Percentiles rank a stretch among this genome's conserved stretches.
Evolutionary conservation across 1,284 basidiomycete genomes (phyloP).

Genomic region (Ustilago trichophora): DNA sequence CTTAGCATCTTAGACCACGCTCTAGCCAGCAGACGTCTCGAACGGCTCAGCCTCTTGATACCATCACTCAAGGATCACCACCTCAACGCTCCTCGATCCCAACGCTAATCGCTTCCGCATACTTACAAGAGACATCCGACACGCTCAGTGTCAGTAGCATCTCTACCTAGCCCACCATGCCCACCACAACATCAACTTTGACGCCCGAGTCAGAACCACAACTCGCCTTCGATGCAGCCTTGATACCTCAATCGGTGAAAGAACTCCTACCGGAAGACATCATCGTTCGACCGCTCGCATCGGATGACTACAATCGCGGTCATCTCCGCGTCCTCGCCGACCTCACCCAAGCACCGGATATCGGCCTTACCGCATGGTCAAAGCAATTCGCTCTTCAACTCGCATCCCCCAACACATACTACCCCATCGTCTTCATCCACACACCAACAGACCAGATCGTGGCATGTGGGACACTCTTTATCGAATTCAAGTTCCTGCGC

Average conservation of each 20-base stretch:
- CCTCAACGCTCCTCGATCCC: too few relatives aligned
- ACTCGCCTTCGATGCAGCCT: conserved; percentile 76
- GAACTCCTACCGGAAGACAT: conserved; percentile 72
- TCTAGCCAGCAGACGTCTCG: too few relatives aligned
- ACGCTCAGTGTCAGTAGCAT: background rate
- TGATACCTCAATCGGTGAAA: conserved; percentile 75
- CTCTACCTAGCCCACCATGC: conserved; percentile 31
- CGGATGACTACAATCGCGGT: conserved; percentile 82
- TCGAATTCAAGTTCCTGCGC: conserved; percentile 92
- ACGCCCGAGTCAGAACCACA: conserved; percentile 78
- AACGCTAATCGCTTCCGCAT: too few relatives aligned
- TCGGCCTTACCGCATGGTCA: conserved; percentile 73
- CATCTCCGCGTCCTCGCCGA: conserved; percentile 84
- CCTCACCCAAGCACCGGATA: conserved; percentile 80
- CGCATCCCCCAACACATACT: conserved; percentile 71
- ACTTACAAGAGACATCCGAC: background rate
- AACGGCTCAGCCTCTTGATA: too few relatives aligned
- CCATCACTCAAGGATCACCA: too few relatives aligned
- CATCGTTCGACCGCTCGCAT: conserved; percentile 84
- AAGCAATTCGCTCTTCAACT: conserved; percentile 45
- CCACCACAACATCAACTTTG: conserved; percentile 65
- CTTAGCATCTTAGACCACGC: too few relatives aligned
- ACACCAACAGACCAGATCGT: conserved; percentile 80
- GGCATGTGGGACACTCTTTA: conserved; percentile 82
- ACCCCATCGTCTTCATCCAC: conserved; percentile 83